Conservation (phyloP, 768 basidiomycete genomes). For the Lactarius pseudohatsudake region DNA sequence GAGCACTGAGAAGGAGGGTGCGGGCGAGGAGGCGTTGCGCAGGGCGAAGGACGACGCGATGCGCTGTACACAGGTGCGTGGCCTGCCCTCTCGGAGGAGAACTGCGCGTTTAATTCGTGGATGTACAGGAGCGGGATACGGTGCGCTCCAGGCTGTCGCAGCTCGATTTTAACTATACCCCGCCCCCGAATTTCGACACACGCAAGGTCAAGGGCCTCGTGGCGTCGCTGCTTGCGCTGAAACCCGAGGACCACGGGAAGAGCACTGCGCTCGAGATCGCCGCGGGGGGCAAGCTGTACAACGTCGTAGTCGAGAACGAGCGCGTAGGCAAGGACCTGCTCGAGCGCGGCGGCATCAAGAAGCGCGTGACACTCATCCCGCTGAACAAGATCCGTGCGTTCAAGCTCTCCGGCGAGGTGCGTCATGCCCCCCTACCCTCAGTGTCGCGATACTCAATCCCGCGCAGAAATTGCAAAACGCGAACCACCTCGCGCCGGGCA, state of each 20-base stretch:
- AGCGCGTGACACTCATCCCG: conserved; percentile 91
- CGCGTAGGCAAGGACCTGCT: conserved; percentile 82
- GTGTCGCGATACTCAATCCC: background rate
- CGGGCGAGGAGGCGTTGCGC: conserved; percentile 49
- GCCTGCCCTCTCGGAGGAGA: background rate
- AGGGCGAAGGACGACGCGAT: conserved; percentile 55
- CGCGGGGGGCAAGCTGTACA: conserved; percentile 86
- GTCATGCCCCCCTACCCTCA: conserved; percentile 6
- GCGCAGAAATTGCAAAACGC: conserved; percentile 76
- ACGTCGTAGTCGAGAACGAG: conserved; percentile 93
- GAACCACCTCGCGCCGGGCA: conserved; percentile 68
- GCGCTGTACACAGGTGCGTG: conserved; percentile 59
- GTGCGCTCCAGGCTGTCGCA: conserved; percentile 64
- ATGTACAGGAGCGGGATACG: conserved; percentile 59
- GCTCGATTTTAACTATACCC: conserved; percentile 84
- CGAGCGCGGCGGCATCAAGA: conserved; percentile 73
- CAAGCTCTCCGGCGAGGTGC: conserved; percentile 51
- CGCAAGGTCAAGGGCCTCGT: conserved; percentile 88
- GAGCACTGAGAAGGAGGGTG: conserved; percentile 72
- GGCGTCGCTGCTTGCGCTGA: conserved; percentile 80
- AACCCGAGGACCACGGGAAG: conserved; percentile 66
- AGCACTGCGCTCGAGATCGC: conserved; percentile 92
- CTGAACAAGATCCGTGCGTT: conserved; percentile 84
- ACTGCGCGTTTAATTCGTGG: conserved; percentile 2
- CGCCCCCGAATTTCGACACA: conserved; percentile 78